A percentile compares a stretch with the other conserved stretches of the same genome.
These are phyloP conservation scores for Hericium coralloides DNA, from an alignment of 768 basidiomycete species.

Conservation along the genomic window DNA sequence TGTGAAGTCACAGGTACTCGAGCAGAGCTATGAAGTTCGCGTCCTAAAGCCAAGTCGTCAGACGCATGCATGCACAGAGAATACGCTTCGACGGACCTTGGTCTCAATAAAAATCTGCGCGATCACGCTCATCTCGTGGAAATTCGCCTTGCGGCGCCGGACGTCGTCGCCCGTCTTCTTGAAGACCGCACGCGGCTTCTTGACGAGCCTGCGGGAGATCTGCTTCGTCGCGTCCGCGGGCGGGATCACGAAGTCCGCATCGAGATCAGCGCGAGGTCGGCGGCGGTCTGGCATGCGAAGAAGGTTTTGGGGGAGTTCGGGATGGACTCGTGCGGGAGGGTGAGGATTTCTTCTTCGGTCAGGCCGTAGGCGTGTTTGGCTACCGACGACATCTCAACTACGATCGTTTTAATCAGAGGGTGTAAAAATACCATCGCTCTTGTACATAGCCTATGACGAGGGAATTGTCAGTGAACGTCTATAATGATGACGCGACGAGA, in stretches of 20 bases:
- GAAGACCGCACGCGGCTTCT: background rate
- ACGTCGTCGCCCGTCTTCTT: background rate
- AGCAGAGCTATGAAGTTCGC: too few relatives aligned
- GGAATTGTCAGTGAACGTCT: background rate
- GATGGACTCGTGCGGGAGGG: background rate
- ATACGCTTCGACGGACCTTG: too few relatives aligned
- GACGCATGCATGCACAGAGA: too few relatives aligned
- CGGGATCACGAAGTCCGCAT: background rate
- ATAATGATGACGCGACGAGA: background rate
- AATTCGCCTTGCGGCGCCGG: constrained; percentile 1
- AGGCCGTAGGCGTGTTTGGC: background rate
- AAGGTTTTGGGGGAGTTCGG: constrained; percentile 1
- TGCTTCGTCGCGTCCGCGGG: background rate
- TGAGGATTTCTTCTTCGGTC: background rate
- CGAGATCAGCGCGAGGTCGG: background rate
- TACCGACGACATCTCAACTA: background rate
- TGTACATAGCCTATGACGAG: background rate
- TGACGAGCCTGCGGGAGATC: background rate
- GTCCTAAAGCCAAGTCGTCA: too few relatives aligned
- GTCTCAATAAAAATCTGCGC: too few relatives aligned
- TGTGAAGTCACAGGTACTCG: too few relatives aligned
- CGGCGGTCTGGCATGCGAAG: background rate
- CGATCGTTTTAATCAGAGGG: too few relatives aligned
- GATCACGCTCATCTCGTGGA: background rate
- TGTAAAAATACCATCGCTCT: background rate